A percentile compares a stretch with the other conserved stretches of the same genome.
These are phyloP conservation scores for Emergomyces africanus DNA, from an alignment of 2,329 filamentous ascomycete species.

Conservation along the genomic window DNA sequence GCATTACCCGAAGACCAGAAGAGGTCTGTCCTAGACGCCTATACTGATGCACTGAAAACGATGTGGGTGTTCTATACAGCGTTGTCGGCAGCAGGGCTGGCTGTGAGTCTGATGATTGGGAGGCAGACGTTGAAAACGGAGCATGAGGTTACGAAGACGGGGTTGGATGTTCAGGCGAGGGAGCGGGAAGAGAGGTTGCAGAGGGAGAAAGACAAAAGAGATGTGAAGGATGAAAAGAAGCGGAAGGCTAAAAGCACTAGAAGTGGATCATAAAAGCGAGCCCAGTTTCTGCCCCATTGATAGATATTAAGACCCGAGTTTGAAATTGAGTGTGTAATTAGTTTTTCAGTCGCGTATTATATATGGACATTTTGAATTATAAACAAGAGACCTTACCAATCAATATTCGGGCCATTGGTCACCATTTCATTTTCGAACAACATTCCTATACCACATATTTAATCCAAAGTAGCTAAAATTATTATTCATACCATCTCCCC, in stretches of 20 bases:
- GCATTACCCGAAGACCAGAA: slow-evolving; percentile 22
- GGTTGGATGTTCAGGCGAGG: slow-evolving; percentile 32
- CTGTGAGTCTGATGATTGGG: slow-evolving; percentile 29
- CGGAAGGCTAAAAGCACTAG: slow-evolving; percentile 6
- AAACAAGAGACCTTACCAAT: background rate
- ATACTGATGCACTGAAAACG: slow-evolving; percentile 32
- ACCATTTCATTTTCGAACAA: slow-evolving; percentile 22
- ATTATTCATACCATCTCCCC: slow-evolving; percentile 34
- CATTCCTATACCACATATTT: slow-evolving; percentile 7
- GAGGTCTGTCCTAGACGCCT: slow-evolving; percentile 27
- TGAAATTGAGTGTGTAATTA: background rate
- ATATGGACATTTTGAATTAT: no score
- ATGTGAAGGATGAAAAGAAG: slow-evolving; percentile 5
- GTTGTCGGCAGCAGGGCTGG: slow-evolving; percentile 23
- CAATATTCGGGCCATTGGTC: slow-evolving; percentile 20
- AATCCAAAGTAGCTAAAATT: slow-evolving; percentile 30
- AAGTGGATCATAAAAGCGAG: background rate
- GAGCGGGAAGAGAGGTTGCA: slow-evolving; percentile 25
- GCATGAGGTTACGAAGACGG: slow-evolving; percentile 34
- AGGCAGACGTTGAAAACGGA: slow-evolving; percentile 26
- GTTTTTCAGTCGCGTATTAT: no score
- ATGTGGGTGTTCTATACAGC: slow-evolving; percentile 40
- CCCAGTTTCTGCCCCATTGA: no score
- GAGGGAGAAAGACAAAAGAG: slow-evolving; percentile 11
- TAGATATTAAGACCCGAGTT: no score